Evolutionary conservation across 331 rosid genomes (phyloP), one percentile per base, ranked within the genome.

Genomic region (Rosa hybrid): DNA sequence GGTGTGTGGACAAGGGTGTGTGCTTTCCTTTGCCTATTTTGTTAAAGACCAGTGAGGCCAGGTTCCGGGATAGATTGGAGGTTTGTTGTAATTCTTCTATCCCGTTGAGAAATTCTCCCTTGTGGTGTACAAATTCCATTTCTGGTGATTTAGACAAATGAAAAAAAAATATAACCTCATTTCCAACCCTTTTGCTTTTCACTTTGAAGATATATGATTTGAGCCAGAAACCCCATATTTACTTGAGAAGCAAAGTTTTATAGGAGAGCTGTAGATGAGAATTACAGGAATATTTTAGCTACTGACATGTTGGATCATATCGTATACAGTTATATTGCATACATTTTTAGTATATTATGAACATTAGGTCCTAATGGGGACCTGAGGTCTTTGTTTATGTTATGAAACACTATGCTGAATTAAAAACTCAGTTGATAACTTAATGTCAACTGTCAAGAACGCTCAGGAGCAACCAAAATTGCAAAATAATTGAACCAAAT

Each of bases 1-100:
- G 76, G 21, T 95, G 98, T 80, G 88, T 95, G 80, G 96, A 93
- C 75, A 89, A 83, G 88, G 96, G 96, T 23, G 90, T 95, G 16
- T 93, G 90, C 78, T 91, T 95, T 78, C 92, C 98, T 68, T 86
- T 95, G 67, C 98, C 93, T 74, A 51, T 81, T 25, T 84, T 95
- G 82, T 88, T 95, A 83, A 90, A 88, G 87, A 83, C 89, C 21
- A 87, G 81, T 23, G 90, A 89, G 79, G 63, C 69, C 64, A 83
- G 38, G 81, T 95, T 93, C 82, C 71, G 71, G 6, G 81, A 77
- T 27, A 82, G 92, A 80, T 86, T 96, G 88, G 98, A 96, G 60
- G 83, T 90, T 76, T 93, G 91, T 78, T 88, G 91, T 85, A 88
- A 86, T 86, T 87, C 99, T 81, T 91, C 99, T 5, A 78, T 86